Base-by-base conservation (phyloP, 208 protist genomes). In the Acanthamoeba triangularis region DNA sequence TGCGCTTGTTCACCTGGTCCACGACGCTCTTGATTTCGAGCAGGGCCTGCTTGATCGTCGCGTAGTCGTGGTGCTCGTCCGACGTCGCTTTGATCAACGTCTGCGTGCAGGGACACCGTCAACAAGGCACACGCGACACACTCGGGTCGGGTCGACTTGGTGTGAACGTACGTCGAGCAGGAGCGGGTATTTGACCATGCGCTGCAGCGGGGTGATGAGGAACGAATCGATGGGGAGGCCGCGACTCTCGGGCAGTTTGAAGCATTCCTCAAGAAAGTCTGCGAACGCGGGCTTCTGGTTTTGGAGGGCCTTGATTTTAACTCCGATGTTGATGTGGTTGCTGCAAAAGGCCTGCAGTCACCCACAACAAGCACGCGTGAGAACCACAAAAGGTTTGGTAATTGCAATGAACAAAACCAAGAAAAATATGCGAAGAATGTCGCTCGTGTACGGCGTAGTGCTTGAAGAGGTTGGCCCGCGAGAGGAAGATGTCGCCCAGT, bases 1-100 rank as follows among this genome's bases (percentile, higher is more conserved):
- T 80, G 16, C 90, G 59, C n/a, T 94, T 80, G 65, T 94, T 94
- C n/a, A 94, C 90, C 90, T 80, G 59, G 44, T 94, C 90, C 23
- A 94, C 59, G 20, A 94, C 90, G n/a, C 49, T 82, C 69, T 80
- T 94, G 13, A 94, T 94, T 30, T 94, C 90, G 14, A 49, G 35
- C 47, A 94, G 69, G 16, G 90, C 59, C 54, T 74, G 65, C 41
- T 82, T 44, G 49, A 94, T 33, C 59, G 63, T 54, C 54, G 20
- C 63, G 14, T 93, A 74, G 25, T 93, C 87, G 8, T n/a, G 54
- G 37, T 93, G 87, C n/a, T 93, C 63, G 14, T 93, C 54, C 11
- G 44, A 30, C 8, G 80, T 90, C 25, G 49, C 25, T 8, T 90
- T 90, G 5, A 90, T 56, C 25, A 90, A 33, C 0, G 80, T 65